Evolutionary conservation across 116 monocot species (phyloP).

Genomic region (Zostera marina): DNA sequence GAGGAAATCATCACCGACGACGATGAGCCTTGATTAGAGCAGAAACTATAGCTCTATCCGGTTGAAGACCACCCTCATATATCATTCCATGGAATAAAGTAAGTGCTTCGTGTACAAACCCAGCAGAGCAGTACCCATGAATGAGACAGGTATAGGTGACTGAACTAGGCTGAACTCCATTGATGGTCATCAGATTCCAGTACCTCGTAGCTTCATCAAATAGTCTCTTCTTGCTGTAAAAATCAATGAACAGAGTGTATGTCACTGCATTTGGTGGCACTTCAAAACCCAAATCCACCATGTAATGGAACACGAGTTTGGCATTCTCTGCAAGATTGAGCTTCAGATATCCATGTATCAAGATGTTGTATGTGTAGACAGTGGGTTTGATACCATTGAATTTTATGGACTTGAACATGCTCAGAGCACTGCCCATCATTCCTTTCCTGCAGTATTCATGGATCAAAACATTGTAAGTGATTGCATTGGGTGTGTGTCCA

Average conservation of each 20-base stretch:
- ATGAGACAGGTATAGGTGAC: conserved; percentile 20
- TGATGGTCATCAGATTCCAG: conserved; percentile 16
- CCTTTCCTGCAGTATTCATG: conserved; percentile 16
- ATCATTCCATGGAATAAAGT: conserved; percentile 11
- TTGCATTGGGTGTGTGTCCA: not conserved
- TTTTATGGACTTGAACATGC: conserved; percentile 11
- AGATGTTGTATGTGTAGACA: conserved; percentile 9
- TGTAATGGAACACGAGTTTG: conserved; percentile 2
- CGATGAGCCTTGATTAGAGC: conserved; percentile 15
- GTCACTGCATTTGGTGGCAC: conserved; percentile 14
- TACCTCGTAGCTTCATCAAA: conserved; percentile 8
- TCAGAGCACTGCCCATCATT: conserved; percentile 2
- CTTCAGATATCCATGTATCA: conserved; percentile 17
- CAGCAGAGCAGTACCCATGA: conserved; percentile 15
- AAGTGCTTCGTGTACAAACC: conserved; percentile 6
- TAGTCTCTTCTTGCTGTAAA: conserved; percentile 10
- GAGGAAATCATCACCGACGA: too few relatives aligned
- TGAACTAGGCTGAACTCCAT: conserved; percentile 12
- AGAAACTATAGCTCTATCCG: conserved; percentile 1
- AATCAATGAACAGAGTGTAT: conserved; percentile 17
- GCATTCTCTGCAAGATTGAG: conserved; percentile 14
- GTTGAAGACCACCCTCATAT: conserved; percentile 5
- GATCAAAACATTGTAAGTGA: conserved; percentile 13
- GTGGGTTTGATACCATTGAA: conserved; percentile 2
- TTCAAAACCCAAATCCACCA: conserved; percentile 12